These are phyloP conservation scores for Annona cherimola DNA, from an alignment of 164 flowering plant genomes.

Conservation along the genomic window DNA sequence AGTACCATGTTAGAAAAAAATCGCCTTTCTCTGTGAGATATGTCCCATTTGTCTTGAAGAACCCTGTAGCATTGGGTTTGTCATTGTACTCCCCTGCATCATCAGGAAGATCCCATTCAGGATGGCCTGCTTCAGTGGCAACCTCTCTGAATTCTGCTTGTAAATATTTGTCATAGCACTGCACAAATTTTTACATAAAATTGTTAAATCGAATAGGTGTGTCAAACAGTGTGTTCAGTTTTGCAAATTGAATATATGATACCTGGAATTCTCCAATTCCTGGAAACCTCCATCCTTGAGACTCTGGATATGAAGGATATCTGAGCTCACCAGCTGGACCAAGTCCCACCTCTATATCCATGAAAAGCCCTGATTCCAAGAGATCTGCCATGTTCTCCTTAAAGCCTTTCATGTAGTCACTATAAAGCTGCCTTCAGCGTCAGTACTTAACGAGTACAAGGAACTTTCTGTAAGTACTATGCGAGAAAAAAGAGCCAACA, in stretches of 20 bases:
- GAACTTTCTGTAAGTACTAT: no score
- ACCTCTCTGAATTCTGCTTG: conserved; percentile 55
- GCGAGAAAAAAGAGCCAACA: not conserved
- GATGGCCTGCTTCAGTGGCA: conserved; percentile 51
- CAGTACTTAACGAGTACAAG: not conserved
- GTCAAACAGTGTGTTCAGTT: no score
- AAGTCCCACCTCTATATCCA: conserved; percentile 85
- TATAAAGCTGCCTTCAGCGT: conserved; percentile 48
- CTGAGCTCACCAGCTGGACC: conserved; percentile 92
- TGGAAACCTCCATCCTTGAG: conserved; percentile 79
- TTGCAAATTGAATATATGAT: not conserved
- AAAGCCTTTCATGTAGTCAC: conserved; percentile 87
- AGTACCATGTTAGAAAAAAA: conserved; percentile 88
- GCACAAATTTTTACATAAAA: conserved; percentile 14
- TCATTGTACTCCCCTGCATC: conserved; percentile 73
- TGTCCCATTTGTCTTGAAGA: conserved; percentile 58
- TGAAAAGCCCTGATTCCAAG: conserved; percentile 46
- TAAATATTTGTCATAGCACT: conserved; percentile 83
- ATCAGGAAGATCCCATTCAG: conserved; percentile 76
- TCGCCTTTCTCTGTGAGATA: conserved; percentile 66
- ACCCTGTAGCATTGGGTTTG: conserved; percentile 57
- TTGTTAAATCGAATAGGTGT: not conserved
- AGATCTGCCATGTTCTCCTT: conserved; percentile 73
- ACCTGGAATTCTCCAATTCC: conserved; percentile 96
- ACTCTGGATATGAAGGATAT: conserved; percentile 73